Evolutionary conservation across 371 early-diverging fungal species (phyloP).

Genomic region (Syncephalis plumigaleata): DNA sequence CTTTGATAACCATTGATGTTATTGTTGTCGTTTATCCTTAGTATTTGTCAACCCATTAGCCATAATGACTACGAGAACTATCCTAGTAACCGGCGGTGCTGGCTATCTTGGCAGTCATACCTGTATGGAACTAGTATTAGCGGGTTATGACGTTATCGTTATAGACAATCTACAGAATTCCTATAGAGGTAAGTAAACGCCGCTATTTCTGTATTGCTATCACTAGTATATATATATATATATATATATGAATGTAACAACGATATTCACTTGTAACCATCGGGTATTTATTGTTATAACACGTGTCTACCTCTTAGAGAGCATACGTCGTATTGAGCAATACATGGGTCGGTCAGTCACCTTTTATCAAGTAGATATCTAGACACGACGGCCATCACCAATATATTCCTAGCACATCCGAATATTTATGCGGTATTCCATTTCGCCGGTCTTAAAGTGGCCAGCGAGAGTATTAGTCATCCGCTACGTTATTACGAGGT

Average conservation of each 20-base stretch:
- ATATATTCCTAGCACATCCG: not conserved
- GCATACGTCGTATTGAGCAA: conserved; percentile 45
- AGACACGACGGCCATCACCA: conserved; percentile 15
- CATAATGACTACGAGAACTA: too few relatives aligned
- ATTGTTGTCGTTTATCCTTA: too few relatives aligned
- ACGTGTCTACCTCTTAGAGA: conserved; percentile 17
- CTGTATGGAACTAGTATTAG: conserved; percentile 58
- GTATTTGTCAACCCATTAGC: too few relatives aligned
- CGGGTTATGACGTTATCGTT: conserved; percentile 51
- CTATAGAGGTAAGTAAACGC: conserved; percentile 1
- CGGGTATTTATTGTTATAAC: too few relatives aligned
- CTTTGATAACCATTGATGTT: too few relatives aligned
- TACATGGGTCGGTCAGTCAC: conserved; percentile 25
- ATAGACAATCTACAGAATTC: conserved; percentile 74
- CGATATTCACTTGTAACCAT: too few relatives aligned
- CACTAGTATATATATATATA: too few relatives aligned
- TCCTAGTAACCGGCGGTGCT: conserved; percentile 54
- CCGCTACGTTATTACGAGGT: conserved; percentile 80
- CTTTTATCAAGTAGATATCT: conserved; percentile 38
- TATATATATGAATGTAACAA: too few relatives aligned
- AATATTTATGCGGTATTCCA: conserved; percentile 67
- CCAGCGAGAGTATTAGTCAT: conserved; percentile 61
- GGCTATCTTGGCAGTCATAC: conserved; percentile 87
- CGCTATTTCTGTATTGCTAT: too few relatives aligned
- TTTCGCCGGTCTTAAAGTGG: conserved; percentile 84